phyloP scores from a whole-genome alignment of 108 stramenopile species.

The Craspedostauros australis region DNA sequence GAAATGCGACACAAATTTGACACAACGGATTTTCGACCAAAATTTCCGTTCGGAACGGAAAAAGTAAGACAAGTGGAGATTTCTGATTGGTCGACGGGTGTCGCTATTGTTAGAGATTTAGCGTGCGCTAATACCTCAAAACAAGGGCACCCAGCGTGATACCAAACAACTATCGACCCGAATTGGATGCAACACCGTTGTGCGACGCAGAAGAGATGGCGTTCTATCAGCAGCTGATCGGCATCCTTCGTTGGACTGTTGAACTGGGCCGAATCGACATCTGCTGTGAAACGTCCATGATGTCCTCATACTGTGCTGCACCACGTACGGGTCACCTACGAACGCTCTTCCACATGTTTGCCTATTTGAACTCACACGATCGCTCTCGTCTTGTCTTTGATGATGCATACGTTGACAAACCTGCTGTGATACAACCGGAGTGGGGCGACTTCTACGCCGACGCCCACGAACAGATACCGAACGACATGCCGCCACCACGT shows the following conservation, averaged over 20 bases:
- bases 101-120: too few relatives aligned
- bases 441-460: too few relatives aligned
- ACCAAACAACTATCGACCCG: conserved; percentile 6
- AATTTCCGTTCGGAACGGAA: too few relatives aligned
- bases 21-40: too few relatives aligned
- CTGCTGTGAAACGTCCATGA: conserved; percentile 24
- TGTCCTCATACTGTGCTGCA: too few relatives aligned
- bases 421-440: too few relatives aligned
- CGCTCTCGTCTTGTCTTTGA: conserved; percentile 28
- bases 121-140: too few relatives aligned
- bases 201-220: not conserved
- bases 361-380: conserved; percentile 10
- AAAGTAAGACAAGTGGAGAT: too few relatives aligned
- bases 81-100: too few relatives aligned
- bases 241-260: conserved; percentile 39
- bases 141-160: conserved; percentile 18
- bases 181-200: not conserved
- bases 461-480: too few relatives aligned
- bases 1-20: too few relatives aligned
- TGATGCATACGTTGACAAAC: conserved; percentile 13
- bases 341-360: conserved; percentile 18
- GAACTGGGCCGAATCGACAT: conserved; percentile 41
- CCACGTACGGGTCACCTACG: conserved; percentile 33
- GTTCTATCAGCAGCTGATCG: conserved; percentile 16
- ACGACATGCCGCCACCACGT: too few relatives aligned